These are phyloP conservation scores for Andrographis paniculata DNA, from an alignment of 305 asterid genomes.

Conservation along the genomic window DNA sequence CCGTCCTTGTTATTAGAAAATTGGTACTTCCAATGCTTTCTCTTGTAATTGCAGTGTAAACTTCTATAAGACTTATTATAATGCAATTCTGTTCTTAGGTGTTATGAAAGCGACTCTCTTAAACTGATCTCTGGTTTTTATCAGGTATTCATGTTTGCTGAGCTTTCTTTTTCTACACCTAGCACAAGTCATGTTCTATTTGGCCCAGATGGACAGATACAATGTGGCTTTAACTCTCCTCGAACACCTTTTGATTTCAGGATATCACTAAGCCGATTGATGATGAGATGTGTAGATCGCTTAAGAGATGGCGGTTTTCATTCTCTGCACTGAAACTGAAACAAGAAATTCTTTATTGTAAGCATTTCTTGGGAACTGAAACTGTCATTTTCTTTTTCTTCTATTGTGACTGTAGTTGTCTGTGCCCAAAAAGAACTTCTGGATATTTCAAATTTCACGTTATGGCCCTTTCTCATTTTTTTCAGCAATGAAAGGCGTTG, in stretches of 20 bases:
- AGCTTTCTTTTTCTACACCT: background rate
- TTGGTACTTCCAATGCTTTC: conserved; percentile 36
- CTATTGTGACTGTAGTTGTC: conserved; percentile 3
- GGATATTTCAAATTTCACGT: conserved; percentile 5
- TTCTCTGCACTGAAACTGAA: conserved; percentile 83
- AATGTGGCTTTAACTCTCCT: background rate
- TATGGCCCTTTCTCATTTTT: background rate
- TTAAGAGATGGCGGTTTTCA: conserved; percentile 72
- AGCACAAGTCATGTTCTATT: too few relatives aligned
- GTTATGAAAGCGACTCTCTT: conserved; percentile 66
- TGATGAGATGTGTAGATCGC: conserved; percentile 65
- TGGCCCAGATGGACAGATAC: background rate
- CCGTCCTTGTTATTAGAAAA: conserved; percentile 81
- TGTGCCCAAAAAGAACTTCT: background rate
- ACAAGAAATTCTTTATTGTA: conserved; percentile 88
- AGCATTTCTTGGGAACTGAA: conserved; percentile 19
- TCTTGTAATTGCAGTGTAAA: background rate
- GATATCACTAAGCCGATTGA: conserved; percentile 89
- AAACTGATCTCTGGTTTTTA: conserved; percentile 88
- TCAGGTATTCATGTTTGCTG: conserved; percentile 41
- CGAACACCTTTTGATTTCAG: conserved; percentile 27
- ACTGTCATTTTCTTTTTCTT: conserved; percentile 2
- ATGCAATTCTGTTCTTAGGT: conserved; percentile 41
- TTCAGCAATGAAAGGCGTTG: background rate
- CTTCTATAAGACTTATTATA: conserved; percentile 9